Evolutionary conservation across 495 filamentous ascomycete species (phyloP).

Genomic region (Aspergillus sclerotioniger): DNA sequence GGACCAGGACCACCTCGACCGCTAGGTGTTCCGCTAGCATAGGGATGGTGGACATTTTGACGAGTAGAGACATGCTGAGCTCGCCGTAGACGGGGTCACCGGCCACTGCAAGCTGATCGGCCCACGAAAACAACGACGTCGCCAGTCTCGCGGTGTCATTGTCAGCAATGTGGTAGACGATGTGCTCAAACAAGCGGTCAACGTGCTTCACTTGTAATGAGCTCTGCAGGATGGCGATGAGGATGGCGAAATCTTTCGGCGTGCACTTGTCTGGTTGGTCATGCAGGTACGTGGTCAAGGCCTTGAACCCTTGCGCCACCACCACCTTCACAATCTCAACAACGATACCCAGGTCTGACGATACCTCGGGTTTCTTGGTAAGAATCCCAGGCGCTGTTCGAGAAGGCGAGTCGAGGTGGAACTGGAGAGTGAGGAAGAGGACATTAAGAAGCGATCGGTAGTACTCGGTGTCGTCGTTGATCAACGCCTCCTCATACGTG

Average conservation of each 20-base stretch:
- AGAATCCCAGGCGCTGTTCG: conserved; percentile 31
- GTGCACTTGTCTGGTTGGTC: conserved; percentile 51
- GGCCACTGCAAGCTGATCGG: conserved; percentile 67
- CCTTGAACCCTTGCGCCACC: conserved; percentile 78
- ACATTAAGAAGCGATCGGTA: conserved; percentile 81
- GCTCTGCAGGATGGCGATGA: conserved; percentile 86
- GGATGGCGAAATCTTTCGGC: conserved; percentile 74
- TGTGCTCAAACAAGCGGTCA: conserved; percentile 52
- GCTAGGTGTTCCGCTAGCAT: conserved; percentile 84
- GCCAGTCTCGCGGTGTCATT: conserved; percentile 71
- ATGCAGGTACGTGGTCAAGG: conserved; percentile 73
- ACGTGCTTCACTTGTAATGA: conserved; percentile 62
- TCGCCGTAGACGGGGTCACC: conserved; percentile 95
- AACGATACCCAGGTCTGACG: conserved; percentile 49
- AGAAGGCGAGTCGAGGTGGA: conserved; percentile 42
- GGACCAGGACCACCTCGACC: conserved; percentile 73
- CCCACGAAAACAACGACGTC: conserved; percentile 89
- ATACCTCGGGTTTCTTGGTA: conserved; percentile 39
- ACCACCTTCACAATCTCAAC: conserved; percentile 72
- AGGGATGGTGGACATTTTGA: conserved; percentile 81
- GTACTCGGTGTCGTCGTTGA: conserved; percentile 63
- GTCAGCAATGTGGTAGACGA: conserved; percentile 63
- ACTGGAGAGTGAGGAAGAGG: conserved; percentile 76
- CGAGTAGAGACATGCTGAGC: conserved; percentile 78
- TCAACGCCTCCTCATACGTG: conserved; percentile 62